Evolutionary conservation across 2,329 filamentous ascomycete species (phyloP).

Genomic region (Emmonsia crescens): DNA sequence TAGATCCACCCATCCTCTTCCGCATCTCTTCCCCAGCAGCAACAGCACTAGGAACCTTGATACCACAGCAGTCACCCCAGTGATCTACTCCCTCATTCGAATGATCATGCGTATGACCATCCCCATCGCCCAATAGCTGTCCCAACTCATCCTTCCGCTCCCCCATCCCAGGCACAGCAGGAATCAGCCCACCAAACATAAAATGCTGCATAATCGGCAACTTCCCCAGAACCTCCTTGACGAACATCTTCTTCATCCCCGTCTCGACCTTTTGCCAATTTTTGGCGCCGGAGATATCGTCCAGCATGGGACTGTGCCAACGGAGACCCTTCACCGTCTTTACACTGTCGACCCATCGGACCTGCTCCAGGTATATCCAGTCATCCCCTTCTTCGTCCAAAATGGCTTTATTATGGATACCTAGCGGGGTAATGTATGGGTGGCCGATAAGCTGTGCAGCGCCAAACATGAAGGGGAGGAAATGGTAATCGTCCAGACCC

Average conservation of each 20-base stretch:
- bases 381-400: constrained; percentile 77
- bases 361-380: constrained; percentile 85
- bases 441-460: constrained; percentile 83
- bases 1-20: constrained; percentile 55
- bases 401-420: constrained; percentile 77
- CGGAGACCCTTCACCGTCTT: constrained; percentile 90
- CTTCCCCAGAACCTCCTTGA: constrained; percentile 84
- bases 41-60: constrained; percentile 89
- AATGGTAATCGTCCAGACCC: constrained; percentile 96
- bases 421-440: constrained; percentile 63
- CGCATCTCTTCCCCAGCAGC: constrained; percentile 82
- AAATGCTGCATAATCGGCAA: constrained; percentile 99
- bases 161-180: constrained; percentile 69
- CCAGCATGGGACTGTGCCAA: constrained; percentile 97
- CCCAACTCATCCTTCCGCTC: constrained; percentile 42
- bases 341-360: constrained; percentile 87
- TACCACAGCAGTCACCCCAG: constrained; percentile 97
- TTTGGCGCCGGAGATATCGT: constrained; percentile 86
- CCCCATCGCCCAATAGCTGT: constrained; percentile 49
- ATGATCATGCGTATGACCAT: constrained; percentile 55
- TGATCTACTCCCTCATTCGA: constrained; percentile 28
- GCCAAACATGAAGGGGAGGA: constrained; percentile 89
- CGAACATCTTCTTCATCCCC: constrained; percentile 95
- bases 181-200: constrained; percentile 75
- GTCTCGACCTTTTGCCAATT: constrained; percentile 86